Evolutionary conservation across 352 stramenopile species (phyloP), one percentile per base, ranked within the genome.

Genomic region (Hyaloperonospora arabidopsidis): DNA sequence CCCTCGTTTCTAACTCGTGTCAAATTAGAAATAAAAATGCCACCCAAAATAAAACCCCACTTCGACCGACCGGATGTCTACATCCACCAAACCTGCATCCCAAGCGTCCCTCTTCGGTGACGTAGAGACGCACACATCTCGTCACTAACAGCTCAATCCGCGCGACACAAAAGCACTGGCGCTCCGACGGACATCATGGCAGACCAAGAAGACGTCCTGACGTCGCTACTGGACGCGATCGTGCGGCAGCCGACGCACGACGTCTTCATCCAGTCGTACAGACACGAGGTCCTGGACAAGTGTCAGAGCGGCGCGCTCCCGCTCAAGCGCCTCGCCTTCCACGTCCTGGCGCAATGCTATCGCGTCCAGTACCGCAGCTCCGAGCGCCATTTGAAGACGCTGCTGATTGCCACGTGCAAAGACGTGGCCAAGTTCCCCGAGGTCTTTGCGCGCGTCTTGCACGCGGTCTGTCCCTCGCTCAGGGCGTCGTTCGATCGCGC

Each of bases 281-380:
- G 79, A 70, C 76, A 84, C 28, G 78, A 91, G 47, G 68, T 79
- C 23, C 43, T 91, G 38, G 68, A 74, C 13, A 84, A 86, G 62
- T 70, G 82, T 46, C 70, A 76, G 52, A 64, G 59, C 50, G 70
- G 75, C 15, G 74, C 77, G 51, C 57, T 87, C 41, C 54, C 82
- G 15, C 57, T 86, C 47, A 90, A 90, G 63, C 76, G 76, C 29
- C 59, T 79, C 19, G 72, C 81, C 49, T 82, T 70, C 52, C 73
- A 86, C 53, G 72, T 75, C 39, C 61, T 93, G 43, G 49, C 53
- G n/a, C 66, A 79, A 17, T 67, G 54, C 45, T 85, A 70, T 45
- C 78, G 77, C 55, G 72, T 55, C 40, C 74, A 87, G 52, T 68
- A 73, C 38, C 78, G 77, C 59, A 64, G 66, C 22, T 72, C 82